These are phyloP conservation scores for Ceratobasidium sp. DNA, from an alignment of 1,284 basidiomycete genomes.

Conservation along the genomic window DNA sequence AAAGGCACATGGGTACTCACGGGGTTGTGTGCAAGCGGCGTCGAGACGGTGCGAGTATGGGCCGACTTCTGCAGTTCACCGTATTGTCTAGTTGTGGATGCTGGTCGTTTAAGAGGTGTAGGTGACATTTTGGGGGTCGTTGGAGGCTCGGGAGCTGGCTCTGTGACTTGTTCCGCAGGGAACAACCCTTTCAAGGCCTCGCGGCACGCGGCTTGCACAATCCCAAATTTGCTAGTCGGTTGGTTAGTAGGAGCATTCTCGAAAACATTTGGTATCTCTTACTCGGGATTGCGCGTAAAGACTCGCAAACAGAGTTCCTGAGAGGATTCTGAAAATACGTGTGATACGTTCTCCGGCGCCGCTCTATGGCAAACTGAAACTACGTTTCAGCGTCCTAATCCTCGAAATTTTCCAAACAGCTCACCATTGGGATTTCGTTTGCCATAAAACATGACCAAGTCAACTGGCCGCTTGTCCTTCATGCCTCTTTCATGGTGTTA, in stretches of 20 bases:
- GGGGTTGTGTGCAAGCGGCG: conserved; percentile 36
- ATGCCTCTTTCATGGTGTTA: conserved; percentile 63
- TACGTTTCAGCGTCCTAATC: background rate
- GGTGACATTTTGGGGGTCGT: conserved; percentile 25
- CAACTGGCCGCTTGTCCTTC: conserved; percentile 75
- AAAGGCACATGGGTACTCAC: background rate
- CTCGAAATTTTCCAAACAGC: conserved; percentile 49
- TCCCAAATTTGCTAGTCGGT: conserved; percentile 25
- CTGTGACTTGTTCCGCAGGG: background rate
- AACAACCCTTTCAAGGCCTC: conserved; percentile 28
- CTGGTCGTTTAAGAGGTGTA: background rate
- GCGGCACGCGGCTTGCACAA: conserved; percentile 31
- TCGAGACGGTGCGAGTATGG: conserved; percentile 14
- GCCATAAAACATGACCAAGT: conserved; percentile 77
- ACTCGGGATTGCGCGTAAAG: conserved; percentile 41
- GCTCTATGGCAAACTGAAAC: conserved; percentile 21
- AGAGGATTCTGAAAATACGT: conserved; percentile 41
- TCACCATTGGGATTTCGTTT: conserved; percentile 72
- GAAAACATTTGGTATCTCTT: background rate
- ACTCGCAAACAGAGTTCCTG: conserved; percentile 37
- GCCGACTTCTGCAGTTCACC: conserved; percentile 4
- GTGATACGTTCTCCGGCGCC: conserved; percentile 35
- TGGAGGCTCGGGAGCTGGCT: background rate
- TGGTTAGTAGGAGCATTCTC: background rate
- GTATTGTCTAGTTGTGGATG: background rate